Evolutionary conservation across 768 basidiomycete species (phyloP), one percentile per base, ranked within the genome.

Genomic region (Amanita rubescens): DNA sequence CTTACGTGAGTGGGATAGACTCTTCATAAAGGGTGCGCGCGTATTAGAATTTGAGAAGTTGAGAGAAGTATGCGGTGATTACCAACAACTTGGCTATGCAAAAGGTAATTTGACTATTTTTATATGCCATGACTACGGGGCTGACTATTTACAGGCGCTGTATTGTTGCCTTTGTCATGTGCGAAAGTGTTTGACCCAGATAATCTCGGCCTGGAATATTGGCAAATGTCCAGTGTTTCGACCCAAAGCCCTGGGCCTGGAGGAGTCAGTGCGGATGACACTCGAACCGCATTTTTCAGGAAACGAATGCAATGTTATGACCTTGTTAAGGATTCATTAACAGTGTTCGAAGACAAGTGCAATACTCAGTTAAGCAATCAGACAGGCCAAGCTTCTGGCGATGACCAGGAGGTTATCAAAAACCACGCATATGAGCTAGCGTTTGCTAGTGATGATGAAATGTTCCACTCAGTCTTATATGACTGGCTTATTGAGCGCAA

Each of bases 381-480:
- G 34, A 24, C 59, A 54, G 25, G 56, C 55, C 27, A 54, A 69
- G 25, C 51, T n/a, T 57, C 69, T 25, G 54, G 62, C 49, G 78
- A 78, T 33, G 81, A 85, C 45, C 77, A 80, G 6, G 88, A 91
- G 57, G 73, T 80, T 11, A 81, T 90, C n/a, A 80, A 90, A 49
- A 79, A 77, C 45, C 86, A 89, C 63, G 93, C 94, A 0, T 96
- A 94, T 65, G 84, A 87, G 33, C 76, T 94, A 53, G 90, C 92
- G 1, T 86, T 97, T 54, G 74, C 81, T 5, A 85, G 85, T 60
- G 80, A 87, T 30, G 96, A 98, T 65, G 86, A 93, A 60, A 81
- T 94, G 71, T 97, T 98, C 71, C 94, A 98, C 68, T 92, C 87
- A 30, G 85, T 84, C 15, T 66, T 99, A 55, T 99, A 99, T 63